phyloP scores from a whole-genome alignment of 2,329 filamentous ascomycete genomes.

The Periconia digitata region DNA sequence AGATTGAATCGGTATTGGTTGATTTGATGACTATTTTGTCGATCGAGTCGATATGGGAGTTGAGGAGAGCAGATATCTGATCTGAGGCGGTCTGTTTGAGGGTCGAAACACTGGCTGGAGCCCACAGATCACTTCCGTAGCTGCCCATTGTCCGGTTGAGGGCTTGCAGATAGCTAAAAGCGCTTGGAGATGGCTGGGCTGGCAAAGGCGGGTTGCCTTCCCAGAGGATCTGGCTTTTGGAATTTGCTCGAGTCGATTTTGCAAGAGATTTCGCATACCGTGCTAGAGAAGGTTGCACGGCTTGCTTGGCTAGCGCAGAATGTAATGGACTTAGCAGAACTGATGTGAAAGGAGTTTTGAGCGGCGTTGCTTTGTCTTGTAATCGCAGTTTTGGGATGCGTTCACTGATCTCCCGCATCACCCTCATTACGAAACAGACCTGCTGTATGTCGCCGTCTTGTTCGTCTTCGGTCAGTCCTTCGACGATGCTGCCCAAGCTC shows the following conservation, averaged over 20 bases:
- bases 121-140: constrained; percentile 80
- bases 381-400: constrained; percentile 56
- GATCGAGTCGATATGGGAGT: constrained; percentile 40
- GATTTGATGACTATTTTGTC: constrained; percentile 1
- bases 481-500: constrained; percentile 57
- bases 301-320: constrained; percentile 57
- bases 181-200: constrained; percentile 72
- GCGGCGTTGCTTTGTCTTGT: constrained; percentile 31
- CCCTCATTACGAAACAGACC: constrained; percentile 66
- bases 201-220: constrained; percentile 76
- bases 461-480: constrained; percentile 47
- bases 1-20: background rate
- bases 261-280: constrained; percentile 48
- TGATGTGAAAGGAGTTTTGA: constrained; percentile 39
- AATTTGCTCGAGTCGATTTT: constrained; percentile 48
- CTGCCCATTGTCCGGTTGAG: constrained; percentile 68
- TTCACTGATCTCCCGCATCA: constrained; percentile 72
- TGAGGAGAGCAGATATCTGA: constrained; percentile 48
- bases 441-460: constrained; percentile 44
- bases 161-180: constrained; percentile 71
- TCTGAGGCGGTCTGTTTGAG: constrained; percentile 62
- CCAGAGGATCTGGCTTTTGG: constrained; percentile 72
- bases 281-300: constrained; percentile 53
- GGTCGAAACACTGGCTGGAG: constrained; percentile 61
- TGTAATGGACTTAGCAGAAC: constrained; percentile 67